Percentiles rank a stretch among this genome's conserved stretches.
These are phyloP conservation scores for Pistacia integerrima DNA, from an alignment of 345 rosid species.

Conservation along the genomic window DNA sequence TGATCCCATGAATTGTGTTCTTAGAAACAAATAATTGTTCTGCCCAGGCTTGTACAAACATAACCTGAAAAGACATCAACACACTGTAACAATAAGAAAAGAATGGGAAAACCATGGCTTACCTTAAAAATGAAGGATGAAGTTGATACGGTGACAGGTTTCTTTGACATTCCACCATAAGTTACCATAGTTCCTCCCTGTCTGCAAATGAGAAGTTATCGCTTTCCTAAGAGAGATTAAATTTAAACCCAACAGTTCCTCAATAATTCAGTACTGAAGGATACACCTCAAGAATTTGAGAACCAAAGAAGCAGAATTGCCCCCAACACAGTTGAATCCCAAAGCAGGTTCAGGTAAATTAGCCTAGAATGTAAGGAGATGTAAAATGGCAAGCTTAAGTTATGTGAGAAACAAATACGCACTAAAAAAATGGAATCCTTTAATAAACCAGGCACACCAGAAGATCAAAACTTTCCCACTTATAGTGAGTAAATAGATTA, in stretches of 20 bases:
- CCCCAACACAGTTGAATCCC: constrained; percentile 93
- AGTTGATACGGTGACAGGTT: constrained; percentile 76
- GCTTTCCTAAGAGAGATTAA: constrained; percentile 8
- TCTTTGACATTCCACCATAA: constrained; percentile 95
- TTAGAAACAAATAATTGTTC: background rate
- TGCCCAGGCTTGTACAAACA: too few relatives aligned
- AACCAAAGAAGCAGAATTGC: constrained; percentile 77
- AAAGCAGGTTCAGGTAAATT: constrained; percentile 68
- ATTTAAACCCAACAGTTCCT: background rate
- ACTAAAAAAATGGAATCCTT: background rate
- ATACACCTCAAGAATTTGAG: constrained; percentile 72
- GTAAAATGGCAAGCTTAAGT: background rate
- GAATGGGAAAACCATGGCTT: background rate
- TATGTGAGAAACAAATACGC: background rate
- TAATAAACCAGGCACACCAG: background rate
- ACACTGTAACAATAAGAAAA: background rate
- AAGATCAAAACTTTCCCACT: constrained; percentile 15
- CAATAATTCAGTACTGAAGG: background rate
- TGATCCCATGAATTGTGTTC: too few relatives aligned
- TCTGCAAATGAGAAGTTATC: constrained; percentile 34
- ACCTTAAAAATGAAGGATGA: constrained; percentile 85
- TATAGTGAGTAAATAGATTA: constrained; percentile 17
- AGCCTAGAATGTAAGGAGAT: constrained; percentile 37
- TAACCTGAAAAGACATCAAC: too few relatives aligned
- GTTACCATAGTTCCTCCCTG: constrained; percentile 90